These are phyloP conservation scores for Fusarium caatingaense DNA, from an alignment of 2,329 filamentous ascomycete genomes.

Conservation along the genomic window DNA sequence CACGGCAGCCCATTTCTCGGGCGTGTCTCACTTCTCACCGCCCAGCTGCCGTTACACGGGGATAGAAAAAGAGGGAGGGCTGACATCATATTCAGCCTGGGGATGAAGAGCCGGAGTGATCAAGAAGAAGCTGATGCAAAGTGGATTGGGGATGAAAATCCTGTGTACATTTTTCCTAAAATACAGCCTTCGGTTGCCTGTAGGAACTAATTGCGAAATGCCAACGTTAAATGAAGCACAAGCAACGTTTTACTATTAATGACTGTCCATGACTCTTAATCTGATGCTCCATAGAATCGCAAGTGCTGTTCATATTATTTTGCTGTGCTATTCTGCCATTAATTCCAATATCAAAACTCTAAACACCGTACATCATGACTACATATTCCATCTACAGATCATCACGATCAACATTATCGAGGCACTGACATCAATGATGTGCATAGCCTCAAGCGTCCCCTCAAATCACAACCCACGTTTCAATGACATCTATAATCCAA, in stretches of 20 bases:
- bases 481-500: neutral
- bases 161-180: slow-evolving; percentile 55
- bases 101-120: slow-evolving; percentile 16
- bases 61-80: slow-evolving; percentile 35
- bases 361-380: neutral
- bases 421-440: slow-evolving; percentile 8
- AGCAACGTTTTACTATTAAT: slow-evolving; percentile 23
- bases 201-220: slow-evolving; percentile 50
- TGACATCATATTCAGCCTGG: slow-evolving; percentile 15
- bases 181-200: slow-evolving; percentile 48
- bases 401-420: neutral
- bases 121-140: slow-evolving; percentile 34
- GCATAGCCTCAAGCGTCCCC: neutral
- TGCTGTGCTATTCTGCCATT: neutral
- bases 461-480: neutral
- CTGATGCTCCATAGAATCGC: neutral
- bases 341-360: neutral
- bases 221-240: slow-evolving; percentile 46
- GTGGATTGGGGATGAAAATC: slow-evolving; percentile 47
- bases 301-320: neutral
- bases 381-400: neutral
- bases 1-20: slow-evolving; percentile 16
- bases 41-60: slow-evolving; percentile 20
- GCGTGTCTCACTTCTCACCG: slow-evolving; percentile 16
- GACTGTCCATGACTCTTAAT: neutral